Percentiles rank a stretch among this genome's conserved stretches.
These are phyloP conservation scores for Sporisorium scitamineum DNA, from an alignment of 1,284 basidiomycete genomes.

Conservation along the genomic window DNA sequence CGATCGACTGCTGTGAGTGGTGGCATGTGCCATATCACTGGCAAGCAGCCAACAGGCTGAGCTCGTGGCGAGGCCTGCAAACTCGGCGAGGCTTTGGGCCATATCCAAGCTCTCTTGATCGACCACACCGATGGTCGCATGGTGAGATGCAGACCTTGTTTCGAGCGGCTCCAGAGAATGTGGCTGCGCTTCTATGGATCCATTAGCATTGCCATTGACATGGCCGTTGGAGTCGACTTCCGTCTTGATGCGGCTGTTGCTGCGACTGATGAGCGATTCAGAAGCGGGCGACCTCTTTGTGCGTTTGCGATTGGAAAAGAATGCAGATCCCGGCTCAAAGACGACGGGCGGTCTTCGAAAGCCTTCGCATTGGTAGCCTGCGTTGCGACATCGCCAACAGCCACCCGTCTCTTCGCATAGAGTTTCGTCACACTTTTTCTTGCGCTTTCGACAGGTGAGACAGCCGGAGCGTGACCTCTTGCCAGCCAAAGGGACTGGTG, in stretches of 20 bases:
- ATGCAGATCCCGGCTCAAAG: slow-evolving; percentile 27
- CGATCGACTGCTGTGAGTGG: neutral
- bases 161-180: slow-evolving; percentile 17
- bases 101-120: slow-evolving; percentile 22
- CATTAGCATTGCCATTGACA: neutral
- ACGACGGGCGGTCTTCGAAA: slow-evolving; percentile 32
- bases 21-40: neutral
- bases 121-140: neutral
- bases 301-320: slow-evolving; percentile 12
- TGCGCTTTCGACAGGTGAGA: slow-evolving; percentile 45
- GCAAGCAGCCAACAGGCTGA: slow-evolving; percentile 26
- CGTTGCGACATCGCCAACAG: slow-evolving; percentile 49
- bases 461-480: slow-evolving; percentile 44
- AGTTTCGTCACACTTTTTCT: slow-evolving; percentile 50
- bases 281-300: slow-evolving; percentile 19
- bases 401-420: slow-evolving; percentile 45
- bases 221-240: slow-evolving; percentile 8
- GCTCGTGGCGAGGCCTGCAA: slow-evolving; percentile 37
- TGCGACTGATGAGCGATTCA: neutral
- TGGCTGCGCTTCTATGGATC: slow-evolving; percentile 10
- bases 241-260: slow-evolving; percentile 16
- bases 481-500: slow-evolving; percentile 16
- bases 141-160: neutral
- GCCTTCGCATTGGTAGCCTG: slow-evolving; percentile 47
- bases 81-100: slow-evolving; percentile 38